Base-by-base conservation (phyloP, 2,329 filamentous ascomycete species). In the Epichloe sp. region DNA sequence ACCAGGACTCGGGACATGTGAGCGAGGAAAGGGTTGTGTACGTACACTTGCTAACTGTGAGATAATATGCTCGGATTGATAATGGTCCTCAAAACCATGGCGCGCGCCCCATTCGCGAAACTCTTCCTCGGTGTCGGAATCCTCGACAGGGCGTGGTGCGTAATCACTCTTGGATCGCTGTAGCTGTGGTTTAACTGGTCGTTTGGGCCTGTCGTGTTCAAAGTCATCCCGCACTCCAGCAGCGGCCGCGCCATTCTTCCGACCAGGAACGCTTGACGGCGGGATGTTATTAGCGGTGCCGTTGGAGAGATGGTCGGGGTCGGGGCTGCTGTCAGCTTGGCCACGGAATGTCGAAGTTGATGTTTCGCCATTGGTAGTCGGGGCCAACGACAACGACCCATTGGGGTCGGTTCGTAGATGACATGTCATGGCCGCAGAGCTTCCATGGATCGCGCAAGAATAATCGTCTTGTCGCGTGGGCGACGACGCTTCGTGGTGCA, bases 41-140 rank as follows among this genome's bases (percentile, higher is more conserved):
- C 83, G 71, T 71, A 89, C 85, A 64, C 85, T 89, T 49, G 86
- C 88, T 56, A 95, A 75, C 57, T 89, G 79, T 52, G 86, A 85
- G 59, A 94, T 85, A 61, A 94, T 90, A 63, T 95, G 88, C 58
- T 89, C 86, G 5, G 86, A 94, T 63, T 88, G 86, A 65, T 95
- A 89, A 66, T 95, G 88, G 59, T 90, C 86, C 63, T 95, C 88
- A 72, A 93, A 96, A 46, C 90, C 90, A 70, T 96, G 90, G 47
- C 90, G 80, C 65, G 76, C 76, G 7, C 78, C 77, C 74, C 75
- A 78, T 57, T 75, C 72, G 43, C 69, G 67, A 35, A 73, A 65
- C 42, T 75, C 73, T 3, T 75, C 72, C 31, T 63, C 59, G 47
- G 66, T 62, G 42, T 73, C 71, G 42, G 65, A 55, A 17, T 72